Conservation (phyloP, 179 eudicot species). For the Beta macrorhiza region DNA sequence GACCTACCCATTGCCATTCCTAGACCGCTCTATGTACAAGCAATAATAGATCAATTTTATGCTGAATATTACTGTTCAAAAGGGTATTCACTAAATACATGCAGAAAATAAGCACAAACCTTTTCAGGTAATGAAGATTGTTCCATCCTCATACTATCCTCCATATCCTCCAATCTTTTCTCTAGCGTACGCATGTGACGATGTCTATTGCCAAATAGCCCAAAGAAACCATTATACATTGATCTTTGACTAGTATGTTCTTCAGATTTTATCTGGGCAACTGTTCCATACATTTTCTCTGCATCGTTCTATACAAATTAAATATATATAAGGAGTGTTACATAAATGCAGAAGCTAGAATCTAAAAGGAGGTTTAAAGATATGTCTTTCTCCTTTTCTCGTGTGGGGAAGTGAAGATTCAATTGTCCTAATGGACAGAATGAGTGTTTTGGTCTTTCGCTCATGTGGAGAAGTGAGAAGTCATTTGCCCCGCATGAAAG, state of each 20-base stretch:
- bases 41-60: background rate
- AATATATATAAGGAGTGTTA: background rate
- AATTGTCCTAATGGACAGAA: too few species aligned
- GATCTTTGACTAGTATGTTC: slow-evolving; percentile 37
- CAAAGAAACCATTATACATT: slow-evolving; percentile 39
- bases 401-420: too few species aligned
- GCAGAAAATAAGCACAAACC: slow-evolving; percentile 33
- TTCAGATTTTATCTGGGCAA: slow-evolving; percentile 51
- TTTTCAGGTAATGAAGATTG: slow-evolving; percentile 50
- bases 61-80: background rate
- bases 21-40: background rate
- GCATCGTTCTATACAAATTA: slow-evolving; percentile 45
- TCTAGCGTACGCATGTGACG: slow-evolving; percentile 52
- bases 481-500: too few species aligned
- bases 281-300: slow-evolving; percentile 47
- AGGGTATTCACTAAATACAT: background rate
- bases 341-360: too few species aligned
- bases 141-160: slow-evolving; percentile 58
- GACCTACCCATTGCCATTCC: background rate
- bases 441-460: too few species aligned
- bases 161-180: slow-evolving; percentile 63
- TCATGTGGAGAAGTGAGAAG: too few species aligned
- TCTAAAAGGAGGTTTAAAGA: too few species aligned
- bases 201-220: slow-evolving; percentile 48
- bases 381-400: too few species aligned